Conservation (phyloP, 768 basidiomycete species). For the Lactifluus piperatus region DNA sequence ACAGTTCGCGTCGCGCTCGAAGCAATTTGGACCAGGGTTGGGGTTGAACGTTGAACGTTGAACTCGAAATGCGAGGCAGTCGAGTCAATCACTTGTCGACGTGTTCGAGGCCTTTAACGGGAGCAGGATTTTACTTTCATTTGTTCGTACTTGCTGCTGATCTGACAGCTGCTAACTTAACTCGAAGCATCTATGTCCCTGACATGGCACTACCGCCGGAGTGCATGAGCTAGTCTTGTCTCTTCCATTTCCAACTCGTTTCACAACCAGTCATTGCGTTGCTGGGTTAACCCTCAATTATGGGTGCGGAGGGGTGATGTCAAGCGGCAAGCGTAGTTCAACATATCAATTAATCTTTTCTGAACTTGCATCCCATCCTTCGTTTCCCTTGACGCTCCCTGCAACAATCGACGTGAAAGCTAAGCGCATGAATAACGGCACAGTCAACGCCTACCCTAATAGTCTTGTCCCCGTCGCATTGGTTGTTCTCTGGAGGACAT, state of each 20-base stretch:
- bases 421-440: not conserved
- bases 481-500: too few species aligned
- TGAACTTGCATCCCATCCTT: not conserved
- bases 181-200: too few species aligned
- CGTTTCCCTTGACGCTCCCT: not conserved
- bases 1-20: not conserved
- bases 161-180: too few species aligned
- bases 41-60: too few species aligned
- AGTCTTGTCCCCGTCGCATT: conserved; percentile 1
- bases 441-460: not conserved
- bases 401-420: not conserved
- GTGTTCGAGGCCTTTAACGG: too few species aligned
- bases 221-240: too few species aligned
- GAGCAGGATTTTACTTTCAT: not conserved
- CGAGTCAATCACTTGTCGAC: too few species aligned
- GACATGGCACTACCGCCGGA: too few species aligned
- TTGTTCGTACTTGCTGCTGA: not conserved
- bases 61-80: too few species aligned
- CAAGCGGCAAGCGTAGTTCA: not conserved
- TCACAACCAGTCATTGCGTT: too few species aligned
- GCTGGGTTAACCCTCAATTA: not conserved
- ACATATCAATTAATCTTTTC: not conserved
- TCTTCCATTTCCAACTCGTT: too few species aligned
- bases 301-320: not conserved
- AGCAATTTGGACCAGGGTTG: too few species aligned